phyloP scores from a whole-genome alignment of 2,329 filamentous ascomycete genomes.

The Fusarium falciforme region DNA sequence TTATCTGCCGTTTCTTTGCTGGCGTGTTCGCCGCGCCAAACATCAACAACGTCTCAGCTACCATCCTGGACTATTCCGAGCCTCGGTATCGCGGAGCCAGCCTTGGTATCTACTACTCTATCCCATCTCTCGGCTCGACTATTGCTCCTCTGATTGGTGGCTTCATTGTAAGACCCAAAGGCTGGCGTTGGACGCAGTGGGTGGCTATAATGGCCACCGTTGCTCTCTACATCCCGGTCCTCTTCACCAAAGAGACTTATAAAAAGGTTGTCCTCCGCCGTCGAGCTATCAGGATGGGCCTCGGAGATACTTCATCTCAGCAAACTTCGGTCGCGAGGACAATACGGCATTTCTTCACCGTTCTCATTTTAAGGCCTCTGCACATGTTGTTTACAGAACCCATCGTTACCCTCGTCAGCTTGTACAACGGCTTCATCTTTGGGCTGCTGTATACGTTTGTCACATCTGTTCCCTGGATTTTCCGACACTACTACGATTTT shows the following conservation, averaged over 20 bases:
- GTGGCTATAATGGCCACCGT: constrained; percentile 15
- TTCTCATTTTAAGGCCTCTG: constrained; percentile 25
- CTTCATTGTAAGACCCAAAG: constrained; percentile 7
- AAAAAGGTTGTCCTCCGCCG: constrained; percentile 22
- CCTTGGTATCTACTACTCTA: constrained; percentile 28
- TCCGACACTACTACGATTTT: constrained; percentile 19
- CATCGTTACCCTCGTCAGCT: constrained; percentile 22
- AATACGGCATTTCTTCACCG: constrained; percentile 19
- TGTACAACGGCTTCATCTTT: constrained; percentile 33
- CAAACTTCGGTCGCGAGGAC: constrained; percentile 7
- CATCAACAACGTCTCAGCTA: constrained; percentile 31
- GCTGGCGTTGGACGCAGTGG: constrained; percentile 35
- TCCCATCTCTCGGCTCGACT: constrained; percentile 21
- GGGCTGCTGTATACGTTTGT: constrained; percentile 28
- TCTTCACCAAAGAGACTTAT: constrained; percentile 29
- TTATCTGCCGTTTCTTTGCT: constrained; percentile 23
- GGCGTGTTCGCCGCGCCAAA: constrained; percentile 32
- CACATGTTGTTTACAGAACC: constrained; percentile 30
- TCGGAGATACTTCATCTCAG: constrained; percentile 26
- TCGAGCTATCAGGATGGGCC: constrained; percentile 18
- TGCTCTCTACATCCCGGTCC: constrained; percentile 13
- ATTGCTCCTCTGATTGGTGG: constrained; percentile 18
- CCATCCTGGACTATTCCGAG: constrained; percentile 19
- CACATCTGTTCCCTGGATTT: constrained; percentile 27
- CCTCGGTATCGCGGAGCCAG: constrained; percentile 9